These are phyloP conservation scores for Exutisphaerella laricina DNA, from an alignment of 2,329 filamentous ascomycete genomes.

Conservation along the genomic window DNA sequence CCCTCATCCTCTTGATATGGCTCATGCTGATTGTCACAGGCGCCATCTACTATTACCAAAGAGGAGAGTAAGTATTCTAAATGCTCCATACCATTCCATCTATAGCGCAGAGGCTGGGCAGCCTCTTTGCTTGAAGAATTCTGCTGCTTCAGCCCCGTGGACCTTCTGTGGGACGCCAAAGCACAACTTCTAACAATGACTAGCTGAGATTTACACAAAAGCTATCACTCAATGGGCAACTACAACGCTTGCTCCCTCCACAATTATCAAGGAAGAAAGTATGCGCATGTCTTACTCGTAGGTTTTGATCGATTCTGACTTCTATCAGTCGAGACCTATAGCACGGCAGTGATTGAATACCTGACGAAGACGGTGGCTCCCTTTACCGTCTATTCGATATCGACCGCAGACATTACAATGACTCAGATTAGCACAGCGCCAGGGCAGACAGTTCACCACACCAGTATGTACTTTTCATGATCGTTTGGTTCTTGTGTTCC, in stretches of 20 bases:
- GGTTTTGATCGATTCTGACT: no score
- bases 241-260: neutral
- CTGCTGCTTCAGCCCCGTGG: neutral
- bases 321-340: no score
- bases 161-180: neutral
- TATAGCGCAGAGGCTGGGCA: neutral
- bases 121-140: neutral
- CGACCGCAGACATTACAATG: no score
- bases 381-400: no score
- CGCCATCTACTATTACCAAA: neutral
- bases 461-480: neutral
- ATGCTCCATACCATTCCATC: neutral
- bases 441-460: neutral
- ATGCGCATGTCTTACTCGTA: no score
- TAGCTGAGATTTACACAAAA: neutral
- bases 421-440: no score
- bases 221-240: neutral
- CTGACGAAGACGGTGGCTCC: no score
- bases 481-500: no score
- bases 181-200: neutral
- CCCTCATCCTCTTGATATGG: neutral
- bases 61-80: neutral
- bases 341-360: no score
- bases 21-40: neutral
- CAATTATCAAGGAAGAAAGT: neutral